Conservation (phyloP, 306 rosid species). For the Hippophae tibetana region DNA sequence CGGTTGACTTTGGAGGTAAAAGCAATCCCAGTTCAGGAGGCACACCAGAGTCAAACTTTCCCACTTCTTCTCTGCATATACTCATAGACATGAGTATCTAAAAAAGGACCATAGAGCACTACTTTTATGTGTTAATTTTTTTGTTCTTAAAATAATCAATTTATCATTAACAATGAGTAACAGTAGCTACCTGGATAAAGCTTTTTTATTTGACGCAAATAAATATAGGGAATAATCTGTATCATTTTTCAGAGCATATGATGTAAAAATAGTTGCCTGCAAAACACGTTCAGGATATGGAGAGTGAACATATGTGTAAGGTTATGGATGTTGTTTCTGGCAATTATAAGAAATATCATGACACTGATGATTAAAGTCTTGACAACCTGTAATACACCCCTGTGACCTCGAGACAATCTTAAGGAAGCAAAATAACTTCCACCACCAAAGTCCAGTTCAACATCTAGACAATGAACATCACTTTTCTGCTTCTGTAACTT, state of each 20-base stretch:
- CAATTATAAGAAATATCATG: slow-evolving; percentile 1
- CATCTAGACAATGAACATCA: slow-evolving; percentile 50
- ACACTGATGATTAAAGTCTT: not conserved
- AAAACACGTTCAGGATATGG: slow-evolving; percentile 12
- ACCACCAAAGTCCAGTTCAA: slow-evolving; percentile 69
- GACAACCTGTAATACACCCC: slow-evolving; percentile 77
- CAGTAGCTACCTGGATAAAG: slow-evolving; percentile 47
- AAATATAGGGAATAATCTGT: slow-evolving; percentile 59
- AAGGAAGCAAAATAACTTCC: slow-evolving; percentile 59
- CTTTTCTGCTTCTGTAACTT: slow-evolving; percentile 66
- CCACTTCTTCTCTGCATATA: slow-evolving; percentile 50
- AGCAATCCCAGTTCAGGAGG: slow-evolving; percentile 60
- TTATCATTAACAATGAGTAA: not conserved
- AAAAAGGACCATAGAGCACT: slow-evolving; percentile 17
- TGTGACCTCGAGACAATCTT: slow-evolving; percentile 72
- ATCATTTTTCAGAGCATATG: slow-evolving; percentile 70
- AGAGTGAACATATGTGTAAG: no score
- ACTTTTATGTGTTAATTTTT: slow-evolving; percentile 5
- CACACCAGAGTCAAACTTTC: slow-evolving; percentile 31
- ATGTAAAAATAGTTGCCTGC: slow-evolving; percentile 76
- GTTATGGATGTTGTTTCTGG: not conserved
- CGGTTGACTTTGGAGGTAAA: slow-evolving; percentile 57
- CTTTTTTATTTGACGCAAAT: slow-evolving; percentile 51
- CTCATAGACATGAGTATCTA: slow-evolving; percentile 18
- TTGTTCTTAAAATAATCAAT: not conserved